A percentile compares a stretch with the other conserved stretches of the same genome.
Conservation (phyloP, 345 rosid species). For the Aquilaria sinensis region DNA sequence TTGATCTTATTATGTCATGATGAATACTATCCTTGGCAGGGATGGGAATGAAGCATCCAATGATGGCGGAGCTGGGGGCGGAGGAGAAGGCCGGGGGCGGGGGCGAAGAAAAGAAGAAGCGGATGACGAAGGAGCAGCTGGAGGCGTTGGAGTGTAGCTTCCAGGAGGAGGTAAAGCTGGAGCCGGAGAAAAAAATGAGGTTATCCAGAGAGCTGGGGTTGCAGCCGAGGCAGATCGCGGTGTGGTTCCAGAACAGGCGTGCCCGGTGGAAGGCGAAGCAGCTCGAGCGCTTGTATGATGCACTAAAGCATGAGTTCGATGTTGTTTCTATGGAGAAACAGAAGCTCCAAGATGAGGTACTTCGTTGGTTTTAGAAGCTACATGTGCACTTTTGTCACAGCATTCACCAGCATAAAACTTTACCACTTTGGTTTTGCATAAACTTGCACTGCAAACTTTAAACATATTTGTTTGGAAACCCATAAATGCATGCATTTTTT, state of each 20-base stretch:
- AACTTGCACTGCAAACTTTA: not conserved
- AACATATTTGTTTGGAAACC: not conserved
- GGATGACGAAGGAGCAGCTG: constrained; percentile 59
- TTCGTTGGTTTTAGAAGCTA: too few species aligned
- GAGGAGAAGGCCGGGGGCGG: constrained; percentile 38
- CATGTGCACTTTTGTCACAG: not conserved
- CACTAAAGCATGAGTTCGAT: constrained; percentile 63
- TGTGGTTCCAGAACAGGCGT: constrained; percentile 91
- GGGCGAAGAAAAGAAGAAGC: constrained; percentile 58
- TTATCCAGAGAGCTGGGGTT: constrained; percentile 79
- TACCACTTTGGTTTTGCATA: not conserved
- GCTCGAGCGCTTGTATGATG: constrained; percentile 64
- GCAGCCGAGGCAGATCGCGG: constrained; percentile 81
- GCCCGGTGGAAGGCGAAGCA: constrained; percentile 91
- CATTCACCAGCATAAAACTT: not conserved
- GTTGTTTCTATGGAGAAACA: constrained; percentile 57
- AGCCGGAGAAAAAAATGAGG: constrained; percentile 74
- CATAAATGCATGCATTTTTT: not conserved
- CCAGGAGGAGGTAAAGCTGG: constrained; percentile 78
- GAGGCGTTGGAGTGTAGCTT: constrained; percentile 75
- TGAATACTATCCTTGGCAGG: constrained; percentile 19
- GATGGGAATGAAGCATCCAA: constrained; percentile 42
- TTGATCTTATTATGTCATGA: too few species aligned
- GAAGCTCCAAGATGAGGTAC: constrained; percentile 81
- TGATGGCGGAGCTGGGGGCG: constrained; percentile 26